A percentile compares a stretch with the other conserved stretches of the same genome.
Conservation (phyloP, 108 stramenopile genomes). For the Bacterosira constricta region DNA sequence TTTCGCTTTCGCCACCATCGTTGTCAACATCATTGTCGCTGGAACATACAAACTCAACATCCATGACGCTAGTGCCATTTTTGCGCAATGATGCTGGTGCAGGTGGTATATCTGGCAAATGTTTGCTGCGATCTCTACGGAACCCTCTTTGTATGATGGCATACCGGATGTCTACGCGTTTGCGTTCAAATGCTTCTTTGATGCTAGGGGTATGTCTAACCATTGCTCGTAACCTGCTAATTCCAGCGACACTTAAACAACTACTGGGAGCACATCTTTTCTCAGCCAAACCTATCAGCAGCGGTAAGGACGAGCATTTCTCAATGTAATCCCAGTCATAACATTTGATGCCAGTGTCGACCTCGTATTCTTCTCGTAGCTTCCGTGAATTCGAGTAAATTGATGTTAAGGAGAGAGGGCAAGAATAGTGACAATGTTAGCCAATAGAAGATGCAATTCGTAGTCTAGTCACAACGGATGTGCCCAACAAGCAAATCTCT, state of each 20-base stretch:
- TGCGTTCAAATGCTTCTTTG: slow-evolving; percentile 14
- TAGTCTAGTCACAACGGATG: too few species aligned
- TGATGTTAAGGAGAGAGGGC: too few species aligned
- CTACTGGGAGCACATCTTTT: slow-evolving; percentile 9
- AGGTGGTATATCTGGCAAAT: slow-evolving; percentile 22
- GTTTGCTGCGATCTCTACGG: slow-evolving; percentile 11
- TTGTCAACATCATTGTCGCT: too few species aligned
- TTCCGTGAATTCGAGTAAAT: neutral
- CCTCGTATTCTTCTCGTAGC: slow-evolving; percentile 37
- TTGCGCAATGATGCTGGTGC: slow-evolving; percentile 15
- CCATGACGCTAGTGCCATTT: slow-evolving; percentile 20
- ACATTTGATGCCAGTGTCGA: slow-evolving; percentile 21
- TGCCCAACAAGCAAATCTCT: neutral
- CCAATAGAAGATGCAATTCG: too few species aligned
- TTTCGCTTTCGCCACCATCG: too few species aligned
- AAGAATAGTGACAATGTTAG: too few species aligned
- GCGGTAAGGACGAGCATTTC: slow-evolving; percentile 1
- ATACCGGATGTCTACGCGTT: slow-evolving; percentile 27
- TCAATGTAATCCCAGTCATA: slow-evolving; percentile 48
- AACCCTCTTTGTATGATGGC: slow-evolving; percentile 17
- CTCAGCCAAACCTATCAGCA: slow-evolving; percentile 10
- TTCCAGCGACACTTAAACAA: slow-evolving; percentile 22
- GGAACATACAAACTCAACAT: slow-evolving; percentile 8
- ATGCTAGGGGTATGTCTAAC: slow-evolving; percentile 14
- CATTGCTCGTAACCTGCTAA: slow-evolving; percentile 16